Evolutionary conservation across 2,329 filamentous ascomycete species (phyloP).

Genomic region (Coniochaeta sp.): DNA sequence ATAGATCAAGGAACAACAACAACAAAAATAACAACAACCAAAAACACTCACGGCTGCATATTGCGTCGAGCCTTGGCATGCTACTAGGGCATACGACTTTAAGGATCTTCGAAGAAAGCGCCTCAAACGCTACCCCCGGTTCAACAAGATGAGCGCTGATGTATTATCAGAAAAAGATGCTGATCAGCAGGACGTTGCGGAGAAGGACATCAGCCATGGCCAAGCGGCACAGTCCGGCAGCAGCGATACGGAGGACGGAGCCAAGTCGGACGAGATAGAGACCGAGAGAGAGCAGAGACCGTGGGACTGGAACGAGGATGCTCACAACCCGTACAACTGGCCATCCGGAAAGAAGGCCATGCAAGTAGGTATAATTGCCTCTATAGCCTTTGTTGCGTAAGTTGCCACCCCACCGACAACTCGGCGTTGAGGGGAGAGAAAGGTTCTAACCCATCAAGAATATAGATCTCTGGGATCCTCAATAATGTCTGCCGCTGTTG

Average conservation of each 20-base stretch:
- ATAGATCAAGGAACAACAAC: too few species aligned
- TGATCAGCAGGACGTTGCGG: background rate
- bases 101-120: background rate
- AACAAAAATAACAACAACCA: too few species aligned
- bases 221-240: background rate
- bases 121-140: background rate
- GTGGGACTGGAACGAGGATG: slow-evolving; percentile 29
- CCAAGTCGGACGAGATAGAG: background rate
- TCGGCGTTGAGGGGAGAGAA: background rate
- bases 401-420: slow-evolving; percentile 5
- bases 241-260: background rate
- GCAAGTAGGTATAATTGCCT: slow-evolving; percentile 28
- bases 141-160: background rate
- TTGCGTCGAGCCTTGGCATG: too few species aligned
- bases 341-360: slow-evolving; percentile 29
- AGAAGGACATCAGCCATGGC: background rate
- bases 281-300: background rate
- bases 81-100: too few species aligned
- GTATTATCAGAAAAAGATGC: background rate
- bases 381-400: slow-evolving; percentile 33
- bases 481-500: slow-evolving; percentile 40
- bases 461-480: slow-evolving; percentile 46
- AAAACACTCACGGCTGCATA: too few species aligned
- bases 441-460: slow-evolving; percentile 3
- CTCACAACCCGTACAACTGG: slow-evolving; percentile 47